Evolutionary conservation across 768 basidiomycete species (phyloP), one percentile per base, ranked within the genome.

Genomic region (Pleurotus ostreatus): DNA sequence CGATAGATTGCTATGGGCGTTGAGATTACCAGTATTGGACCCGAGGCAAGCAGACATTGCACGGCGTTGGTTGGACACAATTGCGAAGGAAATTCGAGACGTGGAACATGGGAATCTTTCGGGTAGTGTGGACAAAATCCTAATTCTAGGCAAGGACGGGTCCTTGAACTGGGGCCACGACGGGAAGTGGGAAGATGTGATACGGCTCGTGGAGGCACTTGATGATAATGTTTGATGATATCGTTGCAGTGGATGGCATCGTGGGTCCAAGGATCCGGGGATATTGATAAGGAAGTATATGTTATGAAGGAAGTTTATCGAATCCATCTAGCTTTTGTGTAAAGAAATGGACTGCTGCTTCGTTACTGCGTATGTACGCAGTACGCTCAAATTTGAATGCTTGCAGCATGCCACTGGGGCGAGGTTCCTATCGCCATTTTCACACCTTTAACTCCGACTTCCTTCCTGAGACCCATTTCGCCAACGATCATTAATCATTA

Each of bases 1-100:
- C 6, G 90, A 92, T 61, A 74, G 84, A 5, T 57, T 71, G 23
- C 51, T 90, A 13, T 91, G 88, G 83, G 76, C 84, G 1, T 70
- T 89, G 13, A 76, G 83, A 4, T 58, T 75, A 0, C 79, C 84
- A 4, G 65, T 62, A n/a, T 65, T 92, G 56, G 68, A 72, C 3
- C 57, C 69, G 0, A 61, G 75, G 3, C 80, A 90, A 60, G 65
- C 73, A 6, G 63, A 66, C 0, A 63, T 82, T 12, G 84, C 87
- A 0, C 72, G 77, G 39, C 68, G 62, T 2, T 92, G 86, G 86
- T 65, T 89, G 13, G 67, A 78, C 41, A 71, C 70, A 5, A 68
- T 91, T 30, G 70, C 73, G 15, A 63, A 71, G 4, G 82, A 83
- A 59, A 59, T 77, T 4, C 63, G 70, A 40, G 65, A 66, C 5